Evolutionary conservation across 2,329 filamentous ascomycete species (phyloP), one percentile per base, ranked within the genome.

Genomic region (Xylariaceae sp.): DNA sequence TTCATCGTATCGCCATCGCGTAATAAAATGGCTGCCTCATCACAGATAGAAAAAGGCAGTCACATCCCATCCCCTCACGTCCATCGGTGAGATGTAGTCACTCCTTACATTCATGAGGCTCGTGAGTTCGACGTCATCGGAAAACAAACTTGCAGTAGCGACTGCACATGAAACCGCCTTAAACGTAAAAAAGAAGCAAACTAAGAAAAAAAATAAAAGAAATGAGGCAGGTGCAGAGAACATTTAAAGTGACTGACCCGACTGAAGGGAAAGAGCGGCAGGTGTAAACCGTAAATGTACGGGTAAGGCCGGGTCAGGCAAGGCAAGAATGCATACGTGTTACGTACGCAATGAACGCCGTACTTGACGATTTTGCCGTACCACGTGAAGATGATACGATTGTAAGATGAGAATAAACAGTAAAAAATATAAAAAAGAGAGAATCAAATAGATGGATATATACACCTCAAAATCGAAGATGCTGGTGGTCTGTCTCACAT

Each of bases 401-500:
- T 4, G 23, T 5, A 30, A 30, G 23, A 30, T 4, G 23, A 30
- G 4, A 30, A 5, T 30, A 30, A 30, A 30, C 4, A 30, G 23
- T 30, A 6, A 30, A 30, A 30, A 30, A 30, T 1, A 30, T 5
- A 30, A 5, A 4, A 30, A 30, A 4, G 23, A 30, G 23, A 5
- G 5, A 30, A 30, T 30, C 23, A 6, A 30, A 30, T 2, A 4
- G 23, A 30, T 30, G 23, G 13, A 42, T 9, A 42, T 10, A 42
- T 42, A 10, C 37, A 42, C 11, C 37, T 9, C 8, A 42, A 3
- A 42, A 42, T 4, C 11, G 37, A 42, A 42, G 37, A 13, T 42
- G 37, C 37, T 39, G 11, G 37, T 45, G n/a, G n/a, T 13, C n/a
- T n/a, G 51, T 61, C 63, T 15, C 34, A 37, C 77, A 68, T 77